Evolutionary conservation across 176 grass and related monocot species (phyloP).

Genomic region (Carex scoparia): DNA sequence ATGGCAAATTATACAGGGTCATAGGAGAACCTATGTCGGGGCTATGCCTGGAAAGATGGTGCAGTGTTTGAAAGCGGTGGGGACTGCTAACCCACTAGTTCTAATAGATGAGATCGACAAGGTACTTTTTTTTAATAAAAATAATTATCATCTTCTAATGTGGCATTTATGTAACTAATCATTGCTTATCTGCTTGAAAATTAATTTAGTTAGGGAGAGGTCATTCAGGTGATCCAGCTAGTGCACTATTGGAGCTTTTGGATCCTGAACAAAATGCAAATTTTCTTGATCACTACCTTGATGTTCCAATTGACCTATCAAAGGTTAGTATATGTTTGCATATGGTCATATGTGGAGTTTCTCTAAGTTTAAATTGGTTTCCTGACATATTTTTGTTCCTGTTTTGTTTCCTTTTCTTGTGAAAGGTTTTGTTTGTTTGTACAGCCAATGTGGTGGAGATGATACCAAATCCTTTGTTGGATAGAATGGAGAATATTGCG

Average conservation of each 20-base stretch:
- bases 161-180: not conserved
- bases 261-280: slow-evolving; percentile 98
- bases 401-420: slow-evolving; percentile 27
- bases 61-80: slow-evolving; percentile 91
- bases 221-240: slow-evolving; percentile 96
- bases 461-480: slow-evolving; percentile 93
- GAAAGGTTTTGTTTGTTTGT: slow-evolving; percentile 96
- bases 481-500: slow-evolving; percentile 97
- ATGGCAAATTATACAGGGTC: slow-evolving; percentile 58
- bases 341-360: slow-evolving; percentile 23
- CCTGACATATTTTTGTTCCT: slow-evolving; percentile 22
- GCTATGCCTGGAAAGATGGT: slow-evolving; percentile 99
- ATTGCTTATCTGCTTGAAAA: not conserved
- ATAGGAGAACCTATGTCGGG: slow-evolving; percentile 93
- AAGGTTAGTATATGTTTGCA: slow-evolving; percentile 48
- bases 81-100: slow-evolving; percentile 92
- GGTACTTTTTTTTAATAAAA: slow-evolving; percentile 44
- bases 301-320: slow-evolving; percentile 99
- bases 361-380: slow-evolving; percentile 11
- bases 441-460: slow-evolving; percentile 94
- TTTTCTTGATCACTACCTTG: slow-evolving; percentile 99
- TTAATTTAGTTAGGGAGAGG: slow-evolving; percentile 78
- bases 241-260: slow-evolving; percentile 92
- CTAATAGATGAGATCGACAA: slow-evolving; percentile 99
- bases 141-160: slow-evolving; percentile 5